Evolutionary conservation across 2,329 filamentous ascomycete species (phyloP).

Genomic region (Colletotrichum sp.): DNA sequence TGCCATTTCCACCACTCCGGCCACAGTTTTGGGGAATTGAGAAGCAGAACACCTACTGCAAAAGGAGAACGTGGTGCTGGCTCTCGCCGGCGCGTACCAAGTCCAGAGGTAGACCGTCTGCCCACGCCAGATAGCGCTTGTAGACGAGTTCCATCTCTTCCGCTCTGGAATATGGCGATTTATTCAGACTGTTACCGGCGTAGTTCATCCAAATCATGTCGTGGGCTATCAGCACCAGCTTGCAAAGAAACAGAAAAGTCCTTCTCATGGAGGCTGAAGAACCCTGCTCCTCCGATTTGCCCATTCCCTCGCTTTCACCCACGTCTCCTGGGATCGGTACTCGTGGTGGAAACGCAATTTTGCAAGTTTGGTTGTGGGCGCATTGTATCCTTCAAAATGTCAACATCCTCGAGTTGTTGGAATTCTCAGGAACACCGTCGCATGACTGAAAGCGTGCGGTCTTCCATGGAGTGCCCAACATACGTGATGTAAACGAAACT

Average conservation of each 20-base stretch:
- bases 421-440: neutral
- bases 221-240: neutral
- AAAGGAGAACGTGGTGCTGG: neutral
- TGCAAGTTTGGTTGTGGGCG: neutral
- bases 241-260: neutral
- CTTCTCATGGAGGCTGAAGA: neutral
- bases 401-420: neutral
- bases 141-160: neutral
- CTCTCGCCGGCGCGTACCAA: neutral
- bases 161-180: neutral
- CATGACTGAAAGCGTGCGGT: neutral
- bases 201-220: constrained; percentile 10
- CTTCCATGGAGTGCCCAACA: neutral
- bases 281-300: neutral
- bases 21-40: neutral
- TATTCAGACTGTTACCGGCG: neutral
- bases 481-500: constrained; percentile 13
- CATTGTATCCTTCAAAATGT: constrained; percentile 3
- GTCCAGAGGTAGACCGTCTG: neutral
- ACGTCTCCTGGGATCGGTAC: neutral
- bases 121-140: neutral
- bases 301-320: neutral
- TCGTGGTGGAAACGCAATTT: neutral
- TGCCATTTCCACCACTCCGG: neutral
- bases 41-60: neutral